Base-by-base conservation (phyloP, 1,139 yeast species). In the Geotrichum macrosporum region DNA sequence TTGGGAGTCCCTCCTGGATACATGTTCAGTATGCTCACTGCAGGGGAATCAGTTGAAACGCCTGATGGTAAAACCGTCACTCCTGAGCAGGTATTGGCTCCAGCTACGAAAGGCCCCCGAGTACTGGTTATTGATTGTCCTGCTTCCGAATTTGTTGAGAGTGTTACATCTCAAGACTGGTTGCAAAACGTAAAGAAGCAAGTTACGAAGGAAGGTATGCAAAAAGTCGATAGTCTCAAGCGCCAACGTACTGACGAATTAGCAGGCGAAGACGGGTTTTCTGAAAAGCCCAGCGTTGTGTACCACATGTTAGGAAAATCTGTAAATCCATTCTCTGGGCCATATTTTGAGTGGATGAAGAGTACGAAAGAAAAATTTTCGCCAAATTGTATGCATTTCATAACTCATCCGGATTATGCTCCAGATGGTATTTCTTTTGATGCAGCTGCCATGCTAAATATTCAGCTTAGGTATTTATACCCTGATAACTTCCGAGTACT, bases 51-150 rank as follows among this genome's bases (percentile, higher is more conserved):
- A 0, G 80, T 92, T 1, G 65, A 73, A 0, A 70, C 83, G 38
- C 78, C 73, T 1, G 68, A 77, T 46, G 95, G 94, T 0, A 73
- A 71, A 0, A 60, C 71, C 0, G 71, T 92, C 0, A 59, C 64
- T 1, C 86, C 97, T 0, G 76, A 77, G 1, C 84, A 87, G 59
- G 96, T 92, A 1, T 57, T 89, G 51, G 89, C 77, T 1, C 77
- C 78, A 3, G 69, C 80, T 3, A 75, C 80, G 47, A 55, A 64
- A 0, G 84, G 83, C 50, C 73, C 78, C 1, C 77, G 82, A 34
- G 69, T 84, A 13, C 63, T 88, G 38, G 71, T 92, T 3, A 59
- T 92, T 10, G 96, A 92, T 61, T 76, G 89, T 27, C 96, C 97
- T 0, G 68, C 71, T 22, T 48, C 53, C 0, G 63, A 62, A 0